Base-by-base conservation (phyloP, 2,329 filamentous ascomycete genomes). In the Cercospora zeae-maydis region DNA sequence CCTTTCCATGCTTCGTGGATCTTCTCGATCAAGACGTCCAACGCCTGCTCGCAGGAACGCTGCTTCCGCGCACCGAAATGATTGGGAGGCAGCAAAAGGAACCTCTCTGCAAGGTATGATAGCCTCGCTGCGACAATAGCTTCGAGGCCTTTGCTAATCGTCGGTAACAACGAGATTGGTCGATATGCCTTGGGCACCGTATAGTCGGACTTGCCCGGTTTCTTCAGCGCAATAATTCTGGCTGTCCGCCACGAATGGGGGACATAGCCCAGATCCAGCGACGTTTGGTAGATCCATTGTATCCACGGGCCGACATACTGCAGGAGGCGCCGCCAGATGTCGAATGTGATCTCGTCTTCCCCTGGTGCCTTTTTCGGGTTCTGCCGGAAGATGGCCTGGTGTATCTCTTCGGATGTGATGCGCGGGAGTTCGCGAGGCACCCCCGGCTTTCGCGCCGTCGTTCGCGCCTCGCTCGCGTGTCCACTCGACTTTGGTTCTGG, bases 91-190 rank as follows among this genome's bases (percentile, higher is more conserved):
- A 75, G 69, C 8, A 54, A 24, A 6, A 66, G 21, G 47, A 72
- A 53, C 39, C 45, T 66, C 30, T 71, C 69, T 6, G 60, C 67
- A 47, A 66, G 27, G 42, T 67, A 63, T 27, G 45, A 65, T 7
- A 72, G 55, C 31, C 71, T 51, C 34, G 33, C 58, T 24, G 69
- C 66, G 11, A 74, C 51, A 7, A 75, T 60, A 33, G 62, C 55
- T 11, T 76, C 73, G n/a, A 76, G 66, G 4, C 67, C 61, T 49
- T 76, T 76, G n/a, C 73, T 69, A 8, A 71, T 61, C 4, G 70
- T 75, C 58, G 71, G 71, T 1, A 74, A 60, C 3, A 73, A 27
- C 59, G 69, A 68, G 27, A 71, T 73, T 2, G 68, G 73, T 14
- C 67, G 49, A 62, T 75, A 75, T 33, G 61, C 47, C 47, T 73